Conservation (phyloP, 345 rosid species). For the Salix arbutifolia region DNA sequence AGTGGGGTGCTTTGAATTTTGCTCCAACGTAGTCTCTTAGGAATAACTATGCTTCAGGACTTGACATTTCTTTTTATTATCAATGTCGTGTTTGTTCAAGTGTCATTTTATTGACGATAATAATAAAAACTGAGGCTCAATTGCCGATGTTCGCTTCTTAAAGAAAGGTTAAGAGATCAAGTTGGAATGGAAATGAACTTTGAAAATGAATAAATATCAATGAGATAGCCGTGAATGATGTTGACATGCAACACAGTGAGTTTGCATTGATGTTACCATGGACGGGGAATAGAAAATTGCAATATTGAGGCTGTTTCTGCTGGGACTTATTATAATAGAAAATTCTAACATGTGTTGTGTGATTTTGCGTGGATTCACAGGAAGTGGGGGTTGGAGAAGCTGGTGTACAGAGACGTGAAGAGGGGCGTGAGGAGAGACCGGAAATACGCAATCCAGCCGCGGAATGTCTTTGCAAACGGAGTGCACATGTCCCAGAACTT, state of each 20-base stretch:
- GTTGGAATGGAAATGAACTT: neutral
- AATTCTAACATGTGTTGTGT: neutral
- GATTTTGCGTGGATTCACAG: constrained; percentile 30
- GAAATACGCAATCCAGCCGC: constrained; percentile 78
- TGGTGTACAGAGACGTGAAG: constrained; percentile 70
- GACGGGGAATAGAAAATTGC: neutral
- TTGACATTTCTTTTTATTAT: constrained; percentile 4
- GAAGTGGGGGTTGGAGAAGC: constrained; percentile 94
- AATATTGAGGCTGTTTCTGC: neutral
- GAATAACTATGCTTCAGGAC: constrained; percentile 13
- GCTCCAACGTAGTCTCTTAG: constrained; percentile 15
- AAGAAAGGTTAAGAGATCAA: neutral
- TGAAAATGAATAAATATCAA: neutral
- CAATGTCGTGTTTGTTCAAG: neutral
- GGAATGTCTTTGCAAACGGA: constrained; percentile 64
- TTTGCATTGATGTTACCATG: neutral
- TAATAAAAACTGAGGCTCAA: neutral
- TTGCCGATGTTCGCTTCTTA: constrained; percentile 1
- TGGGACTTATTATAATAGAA: neutral
- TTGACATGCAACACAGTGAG: no score
- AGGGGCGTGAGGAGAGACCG: constrained; percentile 72
- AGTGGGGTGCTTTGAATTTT: constrained; percentile 24
- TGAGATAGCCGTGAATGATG: neutral
- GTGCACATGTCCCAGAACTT: constrained; percentile 91
- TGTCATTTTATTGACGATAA: neutral